Evolutionary conservation across 257 asterid species (phyloP).

Genomic region (Salvia hispanica): DNA sequence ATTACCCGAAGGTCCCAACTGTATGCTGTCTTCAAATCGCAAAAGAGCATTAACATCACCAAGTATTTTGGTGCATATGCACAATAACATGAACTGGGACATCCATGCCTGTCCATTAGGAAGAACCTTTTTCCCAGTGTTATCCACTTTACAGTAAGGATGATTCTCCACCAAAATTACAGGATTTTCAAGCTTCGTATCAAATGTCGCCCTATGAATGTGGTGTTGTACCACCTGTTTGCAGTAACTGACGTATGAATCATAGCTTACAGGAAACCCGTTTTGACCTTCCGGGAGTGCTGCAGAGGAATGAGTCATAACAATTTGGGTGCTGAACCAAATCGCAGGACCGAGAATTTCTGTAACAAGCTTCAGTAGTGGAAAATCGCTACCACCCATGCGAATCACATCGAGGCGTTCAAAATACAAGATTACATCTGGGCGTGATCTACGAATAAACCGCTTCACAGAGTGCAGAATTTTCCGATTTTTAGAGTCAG

Average conservation of each 20-base stretch:
- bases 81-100: slow-evolving; percentile 69
- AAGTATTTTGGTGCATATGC: slow-evolving; percentile 84
- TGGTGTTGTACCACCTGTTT: slow-evolving; percentile 66
- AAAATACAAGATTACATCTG: slow-evolving; percentile 81
- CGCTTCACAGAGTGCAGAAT: slow-evolving; percentile 62
- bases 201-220: slow-evolving; percentile 79
- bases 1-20: slow-evolving; percentile 59
- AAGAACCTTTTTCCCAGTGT: slow-evolving; percentile 69
- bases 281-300: slow-evolving; percentile 76
- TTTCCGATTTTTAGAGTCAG: slow-evolving; percentile 63
- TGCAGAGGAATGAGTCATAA: slow-evolving; percentile 90
- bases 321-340: slow-evolving; percentile 90
- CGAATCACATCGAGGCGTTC: slow-evolving; percentile 81
- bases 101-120: slow-evolving; percentile 90
- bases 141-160: slow-evolving; percentile 60
- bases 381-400: slow-evolving; percentile 65
- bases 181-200: slow-evolving; percentile 81
- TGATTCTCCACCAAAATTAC: slow-evolving; percentile 91
- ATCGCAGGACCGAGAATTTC: slow-evolving; percentile 74
- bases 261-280: slow-evolving; percentile 79
- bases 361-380: slow-evolving; percentile 75
- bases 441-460: slow-evolving; percentile 68
- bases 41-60: slow-evolving; percentile 74
- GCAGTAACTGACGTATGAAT: slow-evolving; percentile 69
- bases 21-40: slow-evolving; percentile 64